Base-by-base conservation (phyloP, 2,329 filamentous ascomycete species). In the Colletotrichum sp. region DNA sequence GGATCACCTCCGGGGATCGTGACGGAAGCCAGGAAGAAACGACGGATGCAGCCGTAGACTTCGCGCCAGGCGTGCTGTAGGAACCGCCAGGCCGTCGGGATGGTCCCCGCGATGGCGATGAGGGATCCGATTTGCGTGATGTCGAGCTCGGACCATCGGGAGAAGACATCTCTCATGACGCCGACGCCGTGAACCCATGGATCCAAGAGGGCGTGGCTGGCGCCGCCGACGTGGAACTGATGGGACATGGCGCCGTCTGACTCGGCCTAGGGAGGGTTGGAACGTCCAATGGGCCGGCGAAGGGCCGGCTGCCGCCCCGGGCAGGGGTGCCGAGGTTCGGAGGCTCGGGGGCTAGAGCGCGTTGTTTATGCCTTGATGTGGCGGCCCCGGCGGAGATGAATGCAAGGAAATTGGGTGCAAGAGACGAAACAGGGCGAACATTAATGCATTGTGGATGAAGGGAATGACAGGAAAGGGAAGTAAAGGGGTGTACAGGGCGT, bases 51-150 rank as follows among this genome's bases (percentile, higher is more conserved):
- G 72, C 81, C 77, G 68, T 86, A 87, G 3, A 82, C 79, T 70
- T 88, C 85, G 6, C 78, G 76, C 83, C 84, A 87, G 24, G 84
- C 75, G 3, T 80, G 75, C 55, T 82, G 81, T 5, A 88, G 39
- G 15, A 87, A 81, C 7, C 83, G 81, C 84, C 85, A 86, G 1
- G 81, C 85, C 4, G 85, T 82, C 2, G 87, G 86, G 0, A 85
- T 79, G 0, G 86, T 84, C 34, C 87, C 85, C 32, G 85, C 84
- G 68, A 89, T 86, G 44, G 88, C 86, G 48, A 88, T 83, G 12
- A 88, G 79, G 6, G 87, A 87, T 0, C 87, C 87, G 28, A 88
- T 80, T 55, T 86, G 86, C 2, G 86, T 87, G 66, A 89, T 83
- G 67, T 89, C 87, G 10, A 89, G 81, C 28, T 86, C 84, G n/a